Conservation (phyloP, 2,329 filamentous ascomycete species). For the Alternaria triticina region DNA sequence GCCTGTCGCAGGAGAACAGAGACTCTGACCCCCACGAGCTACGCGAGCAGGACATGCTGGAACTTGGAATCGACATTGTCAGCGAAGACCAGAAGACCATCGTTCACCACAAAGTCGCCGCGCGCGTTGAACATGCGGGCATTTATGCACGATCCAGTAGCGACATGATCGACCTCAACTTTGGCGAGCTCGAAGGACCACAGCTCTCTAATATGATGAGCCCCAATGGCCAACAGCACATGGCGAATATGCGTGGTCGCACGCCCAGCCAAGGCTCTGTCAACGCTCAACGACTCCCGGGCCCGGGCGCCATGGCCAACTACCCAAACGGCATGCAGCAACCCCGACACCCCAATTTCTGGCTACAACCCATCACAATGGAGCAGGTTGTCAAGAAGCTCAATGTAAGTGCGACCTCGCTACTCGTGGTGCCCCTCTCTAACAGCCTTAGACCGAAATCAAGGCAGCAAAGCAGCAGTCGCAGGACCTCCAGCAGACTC, state of each 20-base stretch:
- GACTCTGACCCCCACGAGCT: conserved; percentile 96
- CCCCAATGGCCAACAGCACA: conserved; percentile 68
- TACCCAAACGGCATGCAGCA: conserved; percentile 68
- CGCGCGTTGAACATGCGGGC: conserved; percentile 94
- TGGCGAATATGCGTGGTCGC: conserved; percentile 71
- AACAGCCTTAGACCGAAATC: conserved; percentile 74
- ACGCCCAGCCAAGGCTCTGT: conserved; percentile 62
- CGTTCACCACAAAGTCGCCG: conserved; percentile 97
- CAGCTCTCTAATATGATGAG: conserved; percentile 72
- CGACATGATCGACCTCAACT: conserved; percentile 86
- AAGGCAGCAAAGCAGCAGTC: conserved; percentile 86
- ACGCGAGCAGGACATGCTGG: conserved; percentile 87
- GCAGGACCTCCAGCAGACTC: conserved; percentile 81
- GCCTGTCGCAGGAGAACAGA: conserved; percentile 90
- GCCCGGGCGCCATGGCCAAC: conserved; percentile 61
- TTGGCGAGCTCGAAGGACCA: conserved; percentile 84
- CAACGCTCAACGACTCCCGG: conserved; percentile 67
- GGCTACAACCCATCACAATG: conserved; percentile 86
- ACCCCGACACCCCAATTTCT: conserved; percentile 79
- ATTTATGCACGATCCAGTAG: conserved; percentile 72
- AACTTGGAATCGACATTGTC: conserved; percentile 97
- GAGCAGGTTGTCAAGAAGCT: conserved; percentile 92
- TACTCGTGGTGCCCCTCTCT: conserved; percentile 13
- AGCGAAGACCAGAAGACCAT: conserved; percentile 98
- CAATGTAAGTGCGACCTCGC: conserved; percentile 65